phyloP scores from a whole-genome alignment of 2,329 filamentous ascomycete species.

The Neonectria neomacrospora region DNA sequence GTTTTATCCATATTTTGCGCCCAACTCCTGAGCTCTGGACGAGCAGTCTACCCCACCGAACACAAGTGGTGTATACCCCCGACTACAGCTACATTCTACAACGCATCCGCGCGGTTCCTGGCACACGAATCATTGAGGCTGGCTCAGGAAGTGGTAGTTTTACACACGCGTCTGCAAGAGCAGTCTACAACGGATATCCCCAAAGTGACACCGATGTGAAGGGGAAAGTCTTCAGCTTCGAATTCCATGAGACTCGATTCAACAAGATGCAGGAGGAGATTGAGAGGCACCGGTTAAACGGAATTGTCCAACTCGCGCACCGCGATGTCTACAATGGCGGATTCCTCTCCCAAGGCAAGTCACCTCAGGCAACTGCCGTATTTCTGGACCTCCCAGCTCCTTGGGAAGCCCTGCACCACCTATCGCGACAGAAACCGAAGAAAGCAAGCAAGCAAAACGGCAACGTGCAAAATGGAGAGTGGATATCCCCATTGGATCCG shows the following conservation, averaged over 20 bases:
- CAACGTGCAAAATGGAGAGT: constrained; percentile 46
- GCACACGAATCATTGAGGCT: constrained; percentile 80
- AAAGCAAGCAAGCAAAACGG: constrained; percentile 40
- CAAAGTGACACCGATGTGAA: constrained; percentile 54
- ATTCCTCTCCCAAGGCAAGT: constrained; percentile 70
- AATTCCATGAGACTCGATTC: constrained; percentile 80
- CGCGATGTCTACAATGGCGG: constrained; percentile 82
- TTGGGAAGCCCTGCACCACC: constrained; percentile 81
- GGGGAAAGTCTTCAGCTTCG: constrained; percentile 84
- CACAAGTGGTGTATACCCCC: constrained; percentile 87
- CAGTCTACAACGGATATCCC: constrained; percentile 79
- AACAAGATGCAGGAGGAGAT: constrained; percentile 77
- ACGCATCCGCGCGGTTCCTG: constrained; percentile 77
- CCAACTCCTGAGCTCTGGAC: constrained; percentile 89
- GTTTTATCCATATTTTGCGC: constrained; percentile 81
- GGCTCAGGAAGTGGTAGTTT: constrained; percentile 87
- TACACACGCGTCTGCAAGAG: constrained; percentile 80
- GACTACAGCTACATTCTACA: constrained; percentile 89
- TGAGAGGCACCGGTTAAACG: constrained; percentile 71
- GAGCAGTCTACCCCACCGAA: constrained; percentile 80
- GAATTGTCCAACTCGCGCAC: constrained; percentile 77
- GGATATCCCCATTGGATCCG: constrained; percentile 75
- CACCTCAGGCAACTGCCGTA: constrained; percentile 74
- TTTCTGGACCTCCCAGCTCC: constrained; percentile 86
- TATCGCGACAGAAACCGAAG: constrained; percentile 64